Evolutionary conservation across 73 alveolate genomes (phyloP).

Genomic region (Uronychia binucleata): DNA sequence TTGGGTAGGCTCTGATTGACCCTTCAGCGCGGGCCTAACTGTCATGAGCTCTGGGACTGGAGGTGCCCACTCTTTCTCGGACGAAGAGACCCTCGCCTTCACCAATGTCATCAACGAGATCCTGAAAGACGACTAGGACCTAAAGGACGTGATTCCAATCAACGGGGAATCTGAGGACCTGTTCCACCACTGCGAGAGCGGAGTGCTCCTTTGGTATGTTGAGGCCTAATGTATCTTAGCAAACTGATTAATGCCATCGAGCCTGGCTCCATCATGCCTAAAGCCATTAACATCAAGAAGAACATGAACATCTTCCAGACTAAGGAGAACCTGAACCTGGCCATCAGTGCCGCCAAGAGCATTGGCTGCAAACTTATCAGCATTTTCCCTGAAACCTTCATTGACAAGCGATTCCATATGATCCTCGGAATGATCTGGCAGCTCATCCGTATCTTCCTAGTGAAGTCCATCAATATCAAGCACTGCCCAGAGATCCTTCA

Average conservation of each 20-base stretch:
- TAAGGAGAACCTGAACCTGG: conserved; percentile 92
- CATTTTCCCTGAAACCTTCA: conserved; percentile 81
- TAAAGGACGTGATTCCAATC: conserved; percentile 83
- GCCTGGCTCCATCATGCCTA: conserved; percentile 86
- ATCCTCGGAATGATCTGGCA: conserved; percentile 94
- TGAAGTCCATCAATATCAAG: conserved; percentile 76
- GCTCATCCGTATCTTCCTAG: conserved; percentile 74
- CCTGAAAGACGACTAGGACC: conserved; percentile 82
- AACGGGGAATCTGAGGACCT: conserved; percentile 90
- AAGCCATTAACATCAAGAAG: conserved; percentile 88
- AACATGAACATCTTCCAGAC: conserved; percentile 78
- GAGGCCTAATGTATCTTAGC: conserved; percentile 1
- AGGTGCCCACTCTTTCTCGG: conserved; percentile 73
- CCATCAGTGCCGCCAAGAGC: conserved; percentile 90
- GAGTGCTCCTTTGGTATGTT: conserved; percentile 69
- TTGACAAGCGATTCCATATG: conserved; percentile 79
- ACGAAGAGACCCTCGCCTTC: conserved; percentile 80
- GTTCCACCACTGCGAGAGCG: conserved; percentile 84
- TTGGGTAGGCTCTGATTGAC: not conserved
- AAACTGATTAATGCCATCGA: conserved; percentile 87
- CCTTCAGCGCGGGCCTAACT: conserved; percentile 6
- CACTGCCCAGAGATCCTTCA: conserved; percentile 90
- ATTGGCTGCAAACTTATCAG: conserved; percentile 88
- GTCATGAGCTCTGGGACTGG: conserved; percentile 3
- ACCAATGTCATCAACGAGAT: conserved; percentile 71